Evolutionary conservation across 352 stramenopile species (phyloP), one percentile per base, ranked within the genome.

Genomic region (Phytophthora tubulina): DNA sequence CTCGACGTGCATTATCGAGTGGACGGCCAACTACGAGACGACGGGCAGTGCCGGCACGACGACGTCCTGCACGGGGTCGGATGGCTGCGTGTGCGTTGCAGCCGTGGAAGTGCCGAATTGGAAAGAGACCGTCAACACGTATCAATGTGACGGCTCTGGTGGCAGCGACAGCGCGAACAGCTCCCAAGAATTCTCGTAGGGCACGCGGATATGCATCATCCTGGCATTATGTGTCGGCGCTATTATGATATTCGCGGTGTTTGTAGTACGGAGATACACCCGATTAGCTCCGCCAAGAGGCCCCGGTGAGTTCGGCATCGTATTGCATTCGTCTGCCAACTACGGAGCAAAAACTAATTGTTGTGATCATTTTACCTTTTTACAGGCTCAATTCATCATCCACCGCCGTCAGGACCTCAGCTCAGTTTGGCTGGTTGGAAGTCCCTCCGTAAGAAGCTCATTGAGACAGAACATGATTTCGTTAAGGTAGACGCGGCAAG

Each of bases 381-480:
- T 67, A 36, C 17, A 63, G 61, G 53, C 17, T 67, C 62, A 35
- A 14, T 33, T 6, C 46, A 33, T 32, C 62, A 53, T 42, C 27
- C 44, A 9, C 41, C 21, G 21, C 21, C 51, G n/a, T 51, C 55
- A 3, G 79, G 83, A 6, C 63, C 73, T 4, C 71, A 67, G 42
- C 73, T 91, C 7, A 78, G 41, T 2, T 80, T 91, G 8, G 53
- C 61, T 0, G 81, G 77, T 2, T 91, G 83, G 83, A 84, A 76
- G 42, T 81, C 75, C 4, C 73, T 88, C 57, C 81, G 81, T 5
- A 77, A 89, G 57, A 85, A 81, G 44, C 79, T 91, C 49, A 87
- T 87, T 33, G 63, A 83, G 55, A 78, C 70, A 5, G 73, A 80
- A 45, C 63, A 73, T 42, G 39, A 27, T 6, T 74, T 76, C 42